These are phyloP conservation scores for Fusarium sacchari DNA, from an alignment of 2,329 filamentous ascomycete species.

Conservation along the genomic window DNA sequence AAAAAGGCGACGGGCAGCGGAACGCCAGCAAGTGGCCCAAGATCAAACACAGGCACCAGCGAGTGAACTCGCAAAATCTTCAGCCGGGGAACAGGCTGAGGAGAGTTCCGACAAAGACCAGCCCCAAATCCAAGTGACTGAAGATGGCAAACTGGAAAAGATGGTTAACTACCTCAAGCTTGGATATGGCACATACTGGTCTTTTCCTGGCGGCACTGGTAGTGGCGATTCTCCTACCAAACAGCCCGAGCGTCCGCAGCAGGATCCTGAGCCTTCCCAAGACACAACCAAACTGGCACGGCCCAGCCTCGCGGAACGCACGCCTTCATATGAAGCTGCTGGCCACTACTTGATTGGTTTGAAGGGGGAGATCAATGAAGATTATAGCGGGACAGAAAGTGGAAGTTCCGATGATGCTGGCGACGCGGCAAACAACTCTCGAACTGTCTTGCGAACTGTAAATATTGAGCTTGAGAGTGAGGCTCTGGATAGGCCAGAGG, in stretches of 20 bases:
- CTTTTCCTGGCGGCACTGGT: conserved; percentile 49
- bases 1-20: conserved; percentile 49
- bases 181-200: conserved; percentile 75
- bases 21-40: conserved; percentile 15
- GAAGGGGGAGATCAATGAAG: conserved; percentile 69
- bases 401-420: conserved; percentile 46
- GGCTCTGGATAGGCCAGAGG: conserved; percentile 53
- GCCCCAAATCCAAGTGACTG: conserved; percentile 17
- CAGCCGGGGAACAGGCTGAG: background rate
- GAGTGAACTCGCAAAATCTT: background rate
- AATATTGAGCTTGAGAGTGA: conserved; percentile 69
- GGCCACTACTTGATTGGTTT: conserved; percentile 75
- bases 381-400: conserved; percentile 46
- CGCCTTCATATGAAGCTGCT: conserved; percentile 44
- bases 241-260: conserved; percentile 16
- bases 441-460: conserved; percentile 72
- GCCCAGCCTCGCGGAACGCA: conserved; percentile 15
- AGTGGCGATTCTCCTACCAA: conserved; percentile 31
- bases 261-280: conserved; percentile 21
- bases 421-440: conserved; percentile 56
- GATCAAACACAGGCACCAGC: background rate
- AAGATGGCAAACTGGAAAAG: conserved; percentile 59
- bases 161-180: conserved; percentile 73
- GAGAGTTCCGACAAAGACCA: conserved; percentile 21
- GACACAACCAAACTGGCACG: conserved; percentile 17